These are phyloP conservation scores for Saxispiralis lemnorum DNA, from an alignment of 495 filamentous ascomycete species.

Conservation along the genomic window DNA sequence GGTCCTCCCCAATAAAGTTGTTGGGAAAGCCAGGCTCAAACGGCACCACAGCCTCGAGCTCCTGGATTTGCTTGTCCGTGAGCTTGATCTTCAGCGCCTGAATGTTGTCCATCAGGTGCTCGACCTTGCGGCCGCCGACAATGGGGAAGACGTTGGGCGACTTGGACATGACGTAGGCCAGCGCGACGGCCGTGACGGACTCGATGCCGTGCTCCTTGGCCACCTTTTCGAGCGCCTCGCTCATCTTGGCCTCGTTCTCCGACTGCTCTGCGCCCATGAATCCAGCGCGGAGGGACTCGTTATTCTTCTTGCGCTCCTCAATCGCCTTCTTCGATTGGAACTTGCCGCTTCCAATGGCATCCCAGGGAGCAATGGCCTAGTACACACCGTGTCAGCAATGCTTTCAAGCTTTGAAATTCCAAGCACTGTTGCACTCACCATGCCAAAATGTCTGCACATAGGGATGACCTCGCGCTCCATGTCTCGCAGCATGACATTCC, in stretches of 20 bases:
- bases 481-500: constrained; percentile 32
- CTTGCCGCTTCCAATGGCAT: constrained; percentile 22
- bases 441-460: constrained; percentile 29
- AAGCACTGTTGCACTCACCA: constrained; percentile 1
- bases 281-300: constrained; percentile 16
- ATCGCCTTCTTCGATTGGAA: constrained; percentile 20
- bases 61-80: constrained; percentile 35
- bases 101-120: constrained; percentile 46
- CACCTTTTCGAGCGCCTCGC: constrained; percentile 38
- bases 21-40: constrained; percentile 37
- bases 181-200: constrained; percentile 31
- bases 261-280: constrained; percentile 8
- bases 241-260: constrained; percentile 34
- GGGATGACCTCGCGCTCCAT: constrained; percentile 40
- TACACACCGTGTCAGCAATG: too few species aligned
- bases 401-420: too few species aligned
- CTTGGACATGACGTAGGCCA: constrained; percentile 60
- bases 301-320: constrained; percentile 16
- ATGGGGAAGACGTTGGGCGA: constrained; percentile 60
- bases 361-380: constrained; percentile 24
- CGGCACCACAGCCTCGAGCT: constrained; percentile 33
- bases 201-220: constrained; percentile 25
- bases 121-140: constrained; percentile 47
- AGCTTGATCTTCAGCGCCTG: constrained; percentile 19
- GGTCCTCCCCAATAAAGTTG: constrained; percentile 26